These are phyloP conservation scores for Lithocarpus polystachyus DNA, from an alignment of 306 rosid genomes.

Conservation along the genomic window DNA sequence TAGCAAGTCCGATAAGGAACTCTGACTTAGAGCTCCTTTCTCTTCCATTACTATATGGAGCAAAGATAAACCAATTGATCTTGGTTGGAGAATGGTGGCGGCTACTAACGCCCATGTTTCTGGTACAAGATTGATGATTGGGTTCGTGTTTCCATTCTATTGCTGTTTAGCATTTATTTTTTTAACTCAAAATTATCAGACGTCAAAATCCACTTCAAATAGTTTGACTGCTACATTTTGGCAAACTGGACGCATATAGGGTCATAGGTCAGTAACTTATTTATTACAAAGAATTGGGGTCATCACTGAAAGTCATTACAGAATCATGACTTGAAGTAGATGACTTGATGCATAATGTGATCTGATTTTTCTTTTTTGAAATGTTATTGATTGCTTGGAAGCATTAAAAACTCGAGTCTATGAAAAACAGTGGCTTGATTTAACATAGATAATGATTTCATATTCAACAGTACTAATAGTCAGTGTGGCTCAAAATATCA, in stretches of 20 bases:
- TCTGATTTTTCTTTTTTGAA: background rate
- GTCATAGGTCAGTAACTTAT: background rate
- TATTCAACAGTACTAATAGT: background rate
- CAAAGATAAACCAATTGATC: constrained; percentile 83
- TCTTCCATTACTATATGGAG: constrained; percentile 74
- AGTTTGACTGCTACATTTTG: background rate
- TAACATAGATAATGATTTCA: background rate
- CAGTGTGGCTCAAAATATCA: background rate
- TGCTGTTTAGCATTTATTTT: constrained; percentile 10
- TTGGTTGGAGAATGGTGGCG: constrained; percentile 97
- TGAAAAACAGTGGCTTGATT: too few species aligned
- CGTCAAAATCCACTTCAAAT: background rate
- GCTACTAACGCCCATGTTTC: constrained; percentile 98
- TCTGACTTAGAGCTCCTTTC: constrained; percentile 62
- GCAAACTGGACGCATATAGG: background rate
- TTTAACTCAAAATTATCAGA: constrained; percentile 3
- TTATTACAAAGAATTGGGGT: background rate
- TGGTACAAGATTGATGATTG: constrained; percentile 83
- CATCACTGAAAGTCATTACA: background rate
- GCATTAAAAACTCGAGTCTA: too few species aligned
- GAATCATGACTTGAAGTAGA: background rate
- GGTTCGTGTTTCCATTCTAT: constrained; percentile 77
- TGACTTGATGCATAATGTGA: constrained; percentile 3
- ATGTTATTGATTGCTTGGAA: background rate
- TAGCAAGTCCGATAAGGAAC: constrained; percentile 82